Evolutionary conservation across 2,329 filamentous ascomycete species (phyloP), one percentile per base, ranked within the genome.

Genomic region (Ascomycota sp.): DNA sequence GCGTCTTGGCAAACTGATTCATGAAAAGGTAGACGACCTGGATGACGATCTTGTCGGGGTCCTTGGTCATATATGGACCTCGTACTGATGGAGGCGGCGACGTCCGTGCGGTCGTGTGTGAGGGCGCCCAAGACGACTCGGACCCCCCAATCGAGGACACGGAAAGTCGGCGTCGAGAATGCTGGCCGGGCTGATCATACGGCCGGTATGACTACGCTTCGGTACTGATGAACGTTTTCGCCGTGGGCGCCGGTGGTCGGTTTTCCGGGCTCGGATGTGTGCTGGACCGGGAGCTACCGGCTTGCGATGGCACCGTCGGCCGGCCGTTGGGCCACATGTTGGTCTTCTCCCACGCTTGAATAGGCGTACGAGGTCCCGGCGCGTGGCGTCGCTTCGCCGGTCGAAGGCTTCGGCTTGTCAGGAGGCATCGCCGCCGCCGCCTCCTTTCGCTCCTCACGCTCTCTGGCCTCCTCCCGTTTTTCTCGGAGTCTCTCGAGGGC

Each of bases 41-140:
- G 52, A 98, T 86, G 37, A 93, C 75, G 46, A 98, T 89, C 64
- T 98, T 98, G 56, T 92, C 74, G 0, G 86, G 85, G 47, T 95
- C 82, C 39, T 79, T 80, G 20, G 83, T 94, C 23, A 71, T 67
- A 53, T 94, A 95, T 2, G 80, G 69, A 2, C 74, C 72, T 28
- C 79, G 70, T 38, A 75, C 65, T 4, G 78, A 83, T 2, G 79
- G 75, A 11, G 85, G 82, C 7, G 85, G 80, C 5, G 80, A 81
- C 6, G 85, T 92, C 33, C 73, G 72, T 8, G 80, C 66, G 1
- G 85, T 94, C 11, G 80, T 83, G 34, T 81, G 72, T 8, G 82
- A 91, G 2, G 79, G 68, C 2, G 82, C 77, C 52, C 86, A 94
- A 1, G 82, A 92, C 10, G 77, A 78, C 43, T 92, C 82, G 11